phyloP scores from a whole-genome alignment of 1,284 basidiomycete species.

The Leccinum solheimii region DNA sequence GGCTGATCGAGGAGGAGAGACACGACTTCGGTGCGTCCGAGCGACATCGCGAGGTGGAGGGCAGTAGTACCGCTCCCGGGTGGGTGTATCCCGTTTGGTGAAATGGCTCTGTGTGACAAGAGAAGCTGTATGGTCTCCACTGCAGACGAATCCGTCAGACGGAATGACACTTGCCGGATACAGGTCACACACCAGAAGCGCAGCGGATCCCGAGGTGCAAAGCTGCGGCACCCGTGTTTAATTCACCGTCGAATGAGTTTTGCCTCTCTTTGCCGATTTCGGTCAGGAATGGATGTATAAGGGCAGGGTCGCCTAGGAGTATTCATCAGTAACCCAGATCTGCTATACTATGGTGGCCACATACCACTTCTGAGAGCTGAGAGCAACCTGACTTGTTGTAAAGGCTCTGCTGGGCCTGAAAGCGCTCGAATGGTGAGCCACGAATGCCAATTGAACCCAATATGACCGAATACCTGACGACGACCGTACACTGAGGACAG shows the following conservation, averaged over 20 bases:
- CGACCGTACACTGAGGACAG: slow-evolving; percentile 18
- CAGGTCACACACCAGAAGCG: slow-evolving; percentile 62
- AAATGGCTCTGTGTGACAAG: slow-evolving; percentile 72
- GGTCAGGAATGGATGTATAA: slow-evolving; percentile 82
- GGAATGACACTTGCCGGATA: neutral
- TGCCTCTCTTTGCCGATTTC: slow-evolving; percentile 69
- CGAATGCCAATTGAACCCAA: neutral
- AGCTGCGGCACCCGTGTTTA: slow-evolving; percentile 71
- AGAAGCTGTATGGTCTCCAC: slow-evolving; percentile 53
- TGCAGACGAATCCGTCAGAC: slow-evolving; percentile 12
- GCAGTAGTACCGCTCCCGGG: slow-evolving; percentile 76
- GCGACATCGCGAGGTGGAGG: slow-evolving; percentile 83
- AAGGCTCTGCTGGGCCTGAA: slow-evolving; percentile 47
- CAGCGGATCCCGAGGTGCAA: slow-evolving; percentile 88
- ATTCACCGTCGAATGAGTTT: slow-evolving; percentile 42
- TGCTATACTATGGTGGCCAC: slow-evolving; percentile 12
- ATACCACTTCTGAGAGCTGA: slow-evolving; percentile 71
- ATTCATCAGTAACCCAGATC: slow-evolving; percentile 3
- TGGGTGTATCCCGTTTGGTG: slow-evolving; percentile 73
- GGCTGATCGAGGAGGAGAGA: slow-evolving; percentile 75
- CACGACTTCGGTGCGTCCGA: slow-evolving; percentile 80
- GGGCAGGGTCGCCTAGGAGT: slow-evolving; percentile 63
- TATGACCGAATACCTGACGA: slow-evolving; percentile 16
- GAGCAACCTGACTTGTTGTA: slow-evolving; percentile 72
- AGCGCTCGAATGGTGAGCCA: slow-evolving; percentile 6